phyloP scores from a whole-genome alignment of 345 rosid genomes.

The Combretum micranthum region DNA sequence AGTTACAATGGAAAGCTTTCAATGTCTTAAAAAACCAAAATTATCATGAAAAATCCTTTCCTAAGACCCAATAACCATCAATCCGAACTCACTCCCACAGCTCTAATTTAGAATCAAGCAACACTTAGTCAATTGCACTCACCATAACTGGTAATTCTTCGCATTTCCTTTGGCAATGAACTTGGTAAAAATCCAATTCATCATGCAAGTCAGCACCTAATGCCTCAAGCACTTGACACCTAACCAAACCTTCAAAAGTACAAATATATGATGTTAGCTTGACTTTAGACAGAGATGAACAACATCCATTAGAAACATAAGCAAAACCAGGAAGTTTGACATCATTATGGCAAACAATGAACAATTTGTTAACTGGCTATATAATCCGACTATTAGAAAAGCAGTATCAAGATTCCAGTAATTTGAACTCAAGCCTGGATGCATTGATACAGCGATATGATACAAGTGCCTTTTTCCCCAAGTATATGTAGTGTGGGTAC shows the following conservation, averaged over 20 bases:
- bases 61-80: not conserved
- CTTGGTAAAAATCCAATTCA: constrained; percentile 55
- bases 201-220: constrained; percentile 33
- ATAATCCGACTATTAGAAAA: too few species aligned
- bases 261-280: not conserved
- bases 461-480: too few species aligned
- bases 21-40: not conserved
- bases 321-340: too few species aligned
- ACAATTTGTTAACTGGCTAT: too few species aligned
- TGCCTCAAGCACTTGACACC: constrained; percentile 60
- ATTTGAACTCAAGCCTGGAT: too few species aligned
- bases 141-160: constrained; percentile 92
- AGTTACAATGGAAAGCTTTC: too few species aligned
- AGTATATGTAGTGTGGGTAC: too few species aligned
- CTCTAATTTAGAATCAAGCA: not conserved
- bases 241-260: constrained; percentile 73
- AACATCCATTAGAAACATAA: too few species aligned
- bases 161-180: constrained; percentile 52
- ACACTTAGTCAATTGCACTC: constrained; percentile 12
- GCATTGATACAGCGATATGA: too few species aligned
- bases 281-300: not conserved
- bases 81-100: too few species aligned
- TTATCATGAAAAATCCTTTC: not conserved
- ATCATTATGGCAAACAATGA: too few species aligned
- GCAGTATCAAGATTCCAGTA: too few species aligned